Percentiles rank a stretch among this genome's conserved stretches.
Evolutionary conservation across 2,329 filamentous ascomycete species (phyloP).

Genomic region (Hypoxylon sp.): DNA sequence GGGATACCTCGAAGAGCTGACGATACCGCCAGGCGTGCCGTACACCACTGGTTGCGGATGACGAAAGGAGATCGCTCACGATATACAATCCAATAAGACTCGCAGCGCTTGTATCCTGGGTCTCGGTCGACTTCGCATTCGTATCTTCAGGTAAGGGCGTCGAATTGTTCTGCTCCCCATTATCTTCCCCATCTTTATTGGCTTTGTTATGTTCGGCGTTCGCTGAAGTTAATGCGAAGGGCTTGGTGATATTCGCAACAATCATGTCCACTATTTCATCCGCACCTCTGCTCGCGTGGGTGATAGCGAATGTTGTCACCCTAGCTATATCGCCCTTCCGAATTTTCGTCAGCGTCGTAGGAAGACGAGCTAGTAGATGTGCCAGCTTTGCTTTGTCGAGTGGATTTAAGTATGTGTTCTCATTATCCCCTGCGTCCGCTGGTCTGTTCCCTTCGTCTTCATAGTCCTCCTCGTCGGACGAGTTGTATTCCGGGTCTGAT

Average conservation of each 20-base stretch:
- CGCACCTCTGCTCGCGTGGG: conserved; percentile 84
- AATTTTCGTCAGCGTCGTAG: conserved; percentile 78
- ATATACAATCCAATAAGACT: conserved; percentile 86
- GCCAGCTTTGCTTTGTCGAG: conserved; percentile 86
- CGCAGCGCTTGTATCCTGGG: conserved; percentile 74
- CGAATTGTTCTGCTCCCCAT: conserved; percentile 53
- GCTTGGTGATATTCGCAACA: conserved; percentile 81
- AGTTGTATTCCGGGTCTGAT: conserved; percentile 86
- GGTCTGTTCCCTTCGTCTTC: conserved; percentile 68
- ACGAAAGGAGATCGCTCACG: conserved; percentile 80
- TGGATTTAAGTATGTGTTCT: conserved; percentile 79
- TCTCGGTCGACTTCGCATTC: conserved; percentile 55
- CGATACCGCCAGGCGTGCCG: conserved; percentile 90
- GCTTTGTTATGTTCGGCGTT: conserved; percentile 67
- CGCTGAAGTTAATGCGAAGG: conserved; percentile 78
- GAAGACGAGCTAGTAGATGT: conserved; percentile 85
- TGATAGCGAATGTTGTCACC: conserved; percentile 88
- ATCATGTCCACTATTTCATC: conserved; percentile 94
- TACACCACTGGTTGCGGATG: conserved; percentile 79
- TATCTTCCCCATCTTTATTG: conserved; percentile 54
- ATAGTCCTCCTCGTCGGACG: conserved; percentile 83
- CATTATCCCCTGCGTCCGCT: conserved; percentile 56
- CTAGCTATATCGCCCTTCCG: conserved; percentile 88
- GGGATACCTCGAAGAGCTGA: conserved; percentile 79
- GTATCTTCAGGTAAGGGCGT: conserved; percentile 55